phyloP scores from a whole-genome alignment of 2,329 filamentous ascomycete species.

The Fusarium fracticaudum region DNA sequence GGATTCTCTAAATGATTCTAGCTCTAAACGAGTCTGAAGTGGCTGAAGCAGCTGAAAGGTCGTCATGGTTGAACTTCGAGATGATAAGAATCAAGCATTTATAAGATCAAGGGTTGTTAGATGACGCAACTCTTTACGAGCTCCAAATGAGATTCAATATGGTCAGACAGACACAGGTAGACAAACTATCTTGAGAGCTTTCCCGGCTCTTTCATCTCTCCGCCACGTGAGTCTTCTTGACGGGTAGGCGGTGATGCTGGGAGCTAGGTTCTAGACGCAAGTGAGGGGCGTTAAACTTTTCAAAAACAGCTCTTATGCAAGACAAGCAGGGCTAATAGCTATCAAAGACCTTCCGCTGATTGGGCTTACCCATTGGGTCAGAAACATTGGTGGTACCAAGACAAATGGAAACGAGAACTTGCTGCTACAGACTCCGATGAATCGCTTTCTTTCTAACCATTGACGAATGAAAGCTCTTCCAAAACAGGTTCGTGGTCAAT shows the following conservation, averaged over 20 bases:
- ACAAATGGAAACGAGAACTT: neutral
- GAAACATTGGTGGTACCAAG: neutral
- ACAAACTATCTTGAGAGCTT: fast-evolving
- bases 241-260: neutral
- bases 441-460: neutral
- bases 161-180: fast-evolving
- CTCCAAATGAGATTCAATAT: fast-evolving
- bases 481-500: neutral
- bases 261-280: neutral
- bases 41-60: neutral
- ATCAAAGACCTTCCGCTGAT: fast-evolving
- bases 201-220: too few species aligned
- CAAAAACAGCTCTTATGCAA: neutral
- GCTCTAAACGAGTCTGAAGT: neutral
- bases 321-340: too few species aligned
- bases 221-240: fast-evolving
- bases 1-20: neutral
- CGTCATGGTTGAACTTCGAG: neutral
- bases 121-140: neutral
- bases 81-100: neutral
- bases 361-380: too few species aligned
- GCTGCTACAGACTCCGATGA: too few species aligned
- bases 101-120: neutral
- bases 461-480: neutral
- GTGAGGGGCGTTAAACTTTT: neutral